Conservation (phyloP, 2,329 filamentous ascomycete genomes). For the Verticillium klebahnii region DNA sequence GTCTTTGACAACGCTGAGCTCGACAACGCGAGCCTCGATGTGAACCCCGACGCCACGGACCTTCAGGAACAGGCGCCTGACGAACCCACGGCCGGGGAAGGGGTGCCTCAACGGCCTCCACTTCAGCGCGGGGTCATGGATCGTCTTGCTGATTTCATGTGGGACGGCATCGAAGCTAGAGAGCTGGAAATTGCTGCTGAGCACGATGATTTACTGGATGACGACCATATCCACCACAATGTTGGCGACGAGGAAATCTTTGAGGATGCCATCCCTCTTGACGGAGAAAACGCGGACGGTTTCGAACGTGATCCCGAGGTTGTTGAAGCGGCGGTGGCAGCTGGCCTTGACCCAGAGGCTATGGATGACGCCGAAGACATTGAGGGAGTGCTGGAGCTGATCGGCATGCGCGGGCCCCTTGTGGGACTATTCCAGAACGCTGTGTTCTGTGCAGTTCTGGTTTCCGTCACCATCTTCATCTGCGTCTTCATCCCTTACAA, state of each 20-base stretch:
- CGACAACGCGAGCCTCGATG: neutral
- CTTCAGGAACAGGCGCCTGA: constrained; percentile 1
- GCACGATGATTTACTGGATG: constrained; percentile 36
- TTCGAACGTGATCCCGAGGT: constrained; percentile 51
- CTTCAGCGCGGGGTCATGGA: constrained; percentile 31
- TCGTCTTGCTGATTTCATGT: constrained; percentile 56
- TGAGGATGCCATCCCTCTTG: constrained; percentile 33
- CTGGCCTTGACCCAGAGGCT: constrained; percentile 68
- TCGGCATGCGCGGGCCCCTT: constrained; percentile 92
- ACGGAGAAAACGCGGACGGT: constrained; percentile 22
- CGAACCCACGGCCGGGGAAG: neutral
- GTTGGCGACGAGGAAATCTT: constrained; percentile 28
- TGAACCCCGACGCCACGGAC: neutral
- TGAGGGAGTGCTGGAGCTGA: constrained; percentile 91
- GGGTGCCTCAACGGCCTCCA: constrained; percentile 6
- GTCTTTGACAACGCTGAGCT: neutral
- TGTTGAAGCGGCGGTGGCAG: constrained; percentile 59
- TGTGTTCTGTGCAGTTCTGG: constrained; percentile 86
- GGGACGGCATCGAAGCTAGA: constrained; percentile 46
- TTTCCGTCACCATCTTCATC: constrained; percentile 78
- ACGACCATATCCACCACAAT: constrained; percentile 11
- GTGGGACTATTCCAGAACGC: constrained; percentile 90
- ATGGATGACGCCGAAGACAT: constrained; percentile 89
- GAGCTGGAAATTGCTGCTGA: constrained; percentile 32
- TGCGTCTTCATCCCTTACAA: constrained; percentile 92